Evolutionary conservation across 495 filamentous ascomycete genomes (phyloP), one percentile per base, ranked within the genome.

Genomic region (Penicillium ucsense): DNA sequence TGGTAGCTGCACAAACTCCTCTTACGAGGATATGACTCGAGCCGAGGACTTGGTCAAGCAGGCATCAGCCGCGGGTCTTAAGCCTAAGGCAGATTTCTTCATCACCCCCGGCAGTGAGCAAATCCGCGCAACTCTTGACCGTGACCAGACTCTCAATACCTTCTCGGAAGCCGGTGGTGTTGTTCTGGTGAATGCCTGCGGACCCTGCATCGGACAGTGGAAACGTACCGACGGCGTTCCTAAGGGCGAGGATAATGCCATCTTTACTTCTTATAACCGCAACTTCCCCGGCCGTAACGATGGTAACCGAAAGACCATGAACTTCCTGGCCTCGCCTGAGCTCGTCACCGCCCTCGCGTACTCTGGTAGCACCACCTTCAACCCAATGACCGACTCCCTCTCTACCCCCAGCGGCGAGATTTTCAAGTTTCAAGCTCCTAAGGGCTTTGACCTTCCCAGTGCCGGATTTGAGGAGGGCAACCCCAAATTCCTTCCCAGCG

Each of bases 241-340:
- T 48, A 92, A 91, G 71, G 89, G 88, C 48, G 85, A 89, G 32
- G 67, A 74, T n/a, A 97, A 98, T 59, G 92, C 92, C 41, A 96
- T 98, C 57, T 80, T 98, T 64, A 91, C 88, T 31, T 95, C 88
- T 5, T 98, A 96, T 71, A 98, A 98, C 78, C 85, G 92, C 50
- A 98, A 98, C 71, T 98, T 98, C 77, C 88, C 84, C 50, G 91
- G 88, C 46, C 86, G 92, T 45, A 98, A 98, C 63, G 92, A 98
- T 59, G 92, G 92, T 52, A 97, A 97, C 73, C 83, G 85, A 8
- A 78, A 81, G 20, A 98, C 92, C 32, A 95, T 96, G 91, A 97
- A 97, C 75, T 98, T 98, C 74, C 79, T 98, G 35, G 90, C 92
- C 8, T 92, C 88, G 2, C 92, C 92, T 3, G 92, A 98, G 64